A percentile compares a stretch with the other conserved stretches of the same genome.
phyloP scores from a whole-genome alignment of 2,329 filamentous ascomycete species.

The Penicillium sclerotigenum region DNA sequence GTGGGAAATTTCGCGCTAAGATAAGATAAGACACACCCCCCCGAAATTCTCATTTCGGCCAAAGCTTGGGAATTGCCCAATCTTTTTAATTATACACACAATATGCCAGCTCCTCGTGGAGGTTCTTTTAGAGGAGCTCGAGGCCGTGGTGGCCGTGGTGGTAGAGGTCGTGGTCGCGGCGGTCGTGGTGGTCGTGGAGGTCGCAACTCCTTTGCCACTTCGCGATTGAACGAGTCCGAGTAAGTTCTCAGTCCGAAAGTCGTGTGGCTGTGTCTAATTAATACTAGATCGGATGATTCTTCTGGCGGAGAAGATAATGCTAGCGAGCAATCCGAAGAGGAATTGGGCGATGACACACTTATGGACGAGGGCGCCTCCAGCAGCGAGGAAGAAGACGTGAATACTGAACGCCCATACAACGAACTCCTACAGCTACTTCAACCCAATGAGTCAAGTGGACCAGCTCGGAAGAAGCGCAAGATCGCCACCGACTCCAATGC shows the following conservation, averaged over 20 bases:
- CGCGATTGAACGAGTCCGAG: constrained; percentile 40
- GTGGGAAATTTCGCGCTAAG: constrained; percentile 50
- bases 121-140: constrained; percentile 21
- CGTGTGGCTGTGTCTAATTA: constrained; percentile 12
- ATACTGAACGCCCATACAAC: constrained; percentile 50
- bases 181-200: background rate
- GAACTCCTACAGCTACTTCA: constrained; percentile 56
- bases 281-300: constrained; percentile 28
- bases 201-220: constrained; percentile 31
- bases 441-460: constrained; percentile 42
- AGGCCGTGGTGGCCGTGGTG: constrained; percentile 62
- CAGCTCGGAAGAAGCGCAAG: constrained; percentile 54
- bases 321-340: constrained; percentile 45
- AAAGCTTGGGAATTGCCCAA: background rate
- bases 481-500: constrained; percentile 36
- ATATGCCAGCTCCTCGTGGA: constrained; percentile 34
- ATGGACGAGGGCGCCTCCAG: constrained; percentile 35
- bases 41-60: constrained; percentile 11
- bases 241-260: constrained; percentile 22
- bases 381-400: constrained; percentile 45
- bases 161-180: constrained; percentile 58
- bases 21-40: constrained; percentile 38
- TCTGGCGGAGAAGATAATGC: constrained; percentile 31
- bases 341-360: constrained; percentile 39
- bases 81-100: background rate